Evolutionary conservation across 208 protist species (phyloP).

Genomic region (Trypanosoma avium): DNA sequence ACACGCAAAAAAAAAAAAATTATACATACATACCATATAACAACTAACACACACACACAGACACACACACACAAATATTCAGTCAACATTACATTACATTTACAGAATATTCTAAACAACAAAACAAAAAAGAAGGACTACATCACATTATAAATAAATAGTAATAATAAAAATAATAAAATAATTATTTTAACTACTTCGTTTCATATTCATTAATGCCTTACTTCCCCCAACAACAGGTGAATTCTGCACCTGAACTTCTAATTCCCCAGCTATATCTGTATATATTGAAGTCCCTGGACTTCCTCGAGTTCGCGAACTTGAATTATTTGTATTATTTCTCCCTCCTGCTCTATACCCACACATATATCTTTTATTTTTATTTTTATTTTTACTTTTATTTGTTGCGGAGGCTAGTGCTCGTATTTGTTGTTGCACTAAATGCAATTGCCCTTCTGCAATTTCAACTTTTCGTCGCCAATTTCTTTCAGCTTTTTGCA

Average conservation of each 20-base stretch:
- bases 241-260: background rate
- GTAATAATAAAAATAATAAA: too few relatives aligned
- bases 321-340: conserved; percentile 29
- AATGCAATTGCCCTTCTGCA: conserved; percentile 65
- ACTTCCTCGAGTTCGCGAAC: background rate
- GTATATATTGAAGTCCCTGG: background rate
- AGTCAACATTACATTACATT: too few relatives aligned
- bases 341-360: background rate
- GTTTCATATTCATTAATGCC: conserved; percentile 28
- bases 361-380: too few relatives aligned
- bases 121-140: too few relatives aligned
- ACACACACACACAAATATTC: background rate
- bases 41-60: background rate
- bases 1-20: conserved; percentile 5
- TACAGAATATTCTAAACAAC: too few relatives aligned
- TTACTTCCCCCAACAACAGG: conserved; percentile 27
- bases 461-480: conserved; percentile 94
- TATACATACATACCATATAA: background rate
- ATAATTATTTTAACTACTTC: conserved; percentile 14
- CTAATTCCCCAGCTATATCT: conserved; percentile 2
- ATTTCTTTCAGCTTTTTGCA: conserved; percentile 85
- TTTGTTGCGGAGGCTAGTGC: conserved; percentile 28
- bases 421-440: conserved; percentile 63
- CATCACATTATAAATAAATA: too few relatives aligned
- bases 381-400: conserved; percentile 26